Evolutionary conservation across 768 basidiomycete species (phyloP).

Genomic region (Russula sp.): DNA sequence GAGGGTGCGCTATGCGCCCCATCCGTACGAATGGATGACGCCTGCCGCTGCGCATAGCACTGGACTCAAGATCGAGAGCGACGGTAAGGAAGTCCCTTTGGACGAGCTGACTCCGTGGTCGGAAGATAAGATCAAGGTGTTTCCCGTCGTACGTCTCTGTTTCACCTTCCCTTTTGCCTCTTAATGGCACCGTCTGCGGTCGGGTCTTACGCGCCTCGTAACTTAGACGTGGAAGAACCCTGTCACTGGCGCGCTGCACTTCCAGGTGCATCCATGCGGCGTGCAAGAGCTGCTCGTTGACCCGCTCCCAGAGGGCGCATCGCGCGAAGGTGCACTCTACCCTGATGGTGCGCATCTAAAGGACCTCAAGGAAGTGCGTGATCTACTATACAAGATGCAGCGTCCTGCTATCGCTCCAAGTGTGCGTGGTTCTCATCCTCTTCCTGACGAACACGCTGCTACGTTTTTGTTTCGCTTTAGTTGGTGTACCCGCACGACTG

Average conservation of each 20-base stretch:
- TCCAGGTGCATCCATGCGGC: constrained; percentile 88
- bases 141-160: constrained; percentile 52
- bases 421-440: constrained; percentile 41
- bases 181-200: no score
- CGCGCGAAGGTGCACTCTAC: constrained; percentile 63
- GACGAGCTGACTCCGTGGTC: constrained; percentile 80
- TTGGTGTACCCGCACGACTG: constrained; percentile 90
- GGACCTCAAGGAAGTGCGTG: constrained; percentile 69
- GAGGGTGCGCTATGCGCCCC: constrained; percentile 73
- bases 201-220: not conserved
- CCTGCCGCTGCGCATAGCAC: constrained; percentile 66
- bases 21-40: constrained; percentile 88
- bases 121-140: constrained; percentile 66
- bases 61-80: constrained; percentile 75
- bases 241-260: constrained; percentile 73
- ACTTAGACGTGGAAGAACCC: constrained; percentile 88
- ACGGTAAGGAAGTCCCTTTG: constrained; percentile 62
- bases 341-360: constrained; percentile 79
- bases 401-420: constrained; percentile 82
- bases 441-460: not conserved
- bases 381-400: constrained; percentile 80
- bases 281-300: constrained; percentile 62
- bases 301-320: constrained; percentile 63
- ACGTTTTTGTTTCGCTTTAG: constrained; percentile 36
- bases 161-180: not conserved